A percentile compares a stretch with the other conserved stretches of the same genome.
Evolutionary conservation across 2,329 filamentous ascomycete species (phyloP).

Genomic region (Trichoderma harzianum): DNA sequence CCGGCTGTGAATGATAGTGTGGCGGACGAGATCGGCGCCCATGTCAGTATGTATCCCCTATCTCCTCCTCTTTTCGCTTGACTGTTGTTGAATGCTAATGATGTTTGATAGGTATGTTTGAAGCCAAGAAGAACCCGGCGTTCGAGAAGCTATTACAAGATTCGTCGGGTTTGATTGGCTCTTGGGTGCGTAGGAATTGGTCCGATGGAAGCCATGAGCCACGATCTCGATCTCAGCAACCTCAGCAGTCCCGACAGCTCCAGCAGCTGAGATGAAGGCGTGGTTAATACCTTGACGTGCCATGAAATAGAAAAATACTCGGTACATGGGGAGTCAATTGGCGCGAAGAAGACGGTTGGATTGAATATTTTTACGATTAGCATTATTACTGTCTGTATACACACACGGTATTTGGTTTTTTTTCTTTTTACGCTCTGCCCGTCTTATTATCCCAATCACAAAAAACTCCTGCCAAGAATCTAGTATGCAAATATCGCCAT

Average conservation of each 20-base stretch:
- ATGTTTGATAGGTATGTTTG: conserved; percentile 62
- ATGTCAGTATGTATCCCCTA: conserved; percentile 53
- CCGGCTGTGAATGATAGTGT: conserved; percentile 76
- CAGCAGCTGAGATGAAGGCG: not conserved
- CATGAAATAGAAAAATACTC: not conserved
- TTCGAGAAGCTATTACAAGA: conserved; percentile 65
- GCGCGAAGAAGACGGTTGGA: not conserved
- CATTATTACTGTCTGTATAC: conserved; percentile 8
- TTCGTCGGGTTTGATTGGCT: conserved; percentile 61
- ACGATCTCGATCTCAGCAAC: conserved; percentile 20
- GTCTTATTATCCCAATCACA: not conserved
- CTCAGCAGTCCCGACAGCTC: not conserved
- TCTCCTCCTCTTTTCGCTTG: not conserved
- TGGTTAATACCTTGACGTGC: not conserved
- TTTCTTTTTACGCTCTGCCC: not conserved
- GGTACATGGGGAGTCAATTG: not conserved
- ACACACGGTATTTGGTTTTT: not conserved
- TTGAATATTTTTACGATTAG: conserved; percentile 7
- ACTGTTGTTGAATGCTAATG: not conserved
- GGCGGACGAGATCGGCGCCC: conserved; percentile 73
- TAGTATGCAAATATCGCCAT: not conserved
- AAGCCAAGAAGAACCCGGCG: conserved; percentile 66
- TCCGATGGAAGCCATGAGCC: conserved; percentile 53
- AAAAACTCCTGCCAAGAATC: not conserved
- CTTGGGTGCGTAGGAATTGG: conserved; percentile 65